Conservation (phyloP, 2,329 filamentous ascomycete species). For the Trichoderma sp. region DNA sequence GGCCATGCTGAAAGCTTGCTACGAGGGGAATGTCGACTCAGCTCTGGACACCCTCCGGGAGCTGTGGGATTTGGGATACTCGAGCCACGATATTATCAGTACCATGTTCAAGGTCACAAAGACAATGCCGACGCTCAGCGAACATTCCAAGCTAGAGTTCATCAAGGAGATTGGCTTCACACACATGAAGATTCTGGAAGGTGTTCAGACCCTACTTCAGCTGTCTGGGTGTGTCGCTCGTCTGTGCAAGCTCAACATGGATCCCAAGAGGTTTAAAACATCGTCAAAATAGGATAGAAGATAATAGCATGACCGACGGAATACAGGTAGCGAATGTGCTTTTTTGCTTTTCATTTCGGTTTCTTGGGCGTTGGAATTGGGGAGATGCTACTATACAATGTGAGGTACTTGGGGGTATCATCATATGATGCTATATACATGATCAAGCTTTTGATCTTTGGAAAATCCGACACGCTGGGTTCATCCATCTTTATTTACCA, state of each 20-base stretch:
- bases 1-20: conserved; percentile 96
- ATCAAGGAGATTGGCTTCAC: conserved; percentile 99
- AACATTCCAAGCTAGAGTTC: conserved; percentile 95
- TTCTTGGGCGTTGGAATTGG: conserved; percentile 38
- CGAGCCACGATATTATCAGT: conserved; percentile 97
- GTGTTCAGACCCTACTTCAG: conserved; percentile 92
- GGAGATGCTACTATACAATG: conserved; percentile 12
- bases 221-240: conserved; percentile 89
- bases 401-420: conserved; percentile 17
- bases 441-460: background rate
- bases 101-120: conserved; percentile 99
- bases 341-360: conserved; percentile 27
- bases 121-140: conserved; percentile 85
- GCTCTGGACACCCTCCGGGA: conserved; percentile 86
- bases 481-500: conserved; percentile 32
- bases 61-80: conserved; percentile 93
- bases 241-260: conserved; percentile 95
- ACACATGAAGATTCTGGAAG: conserved; percentile 98
- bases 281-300: conserved; percentile 35
- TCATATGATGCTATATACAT: conserved; percentile 19
- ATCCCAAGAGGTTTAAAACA: conserved; percentile 72
- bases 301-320: conserved; percentile 5
- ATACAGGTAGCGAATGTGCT: conserved; percentile 28
- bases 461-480: background rate
- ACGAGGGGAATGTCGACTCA: conserved; percentile 85